A percentile compares a stretch with the other conserved stretches of the same genome.
Conservation (phyloP, 2,329 filamentous ascomycete genomes). For the Colletotrichum limetticola region DNA sequence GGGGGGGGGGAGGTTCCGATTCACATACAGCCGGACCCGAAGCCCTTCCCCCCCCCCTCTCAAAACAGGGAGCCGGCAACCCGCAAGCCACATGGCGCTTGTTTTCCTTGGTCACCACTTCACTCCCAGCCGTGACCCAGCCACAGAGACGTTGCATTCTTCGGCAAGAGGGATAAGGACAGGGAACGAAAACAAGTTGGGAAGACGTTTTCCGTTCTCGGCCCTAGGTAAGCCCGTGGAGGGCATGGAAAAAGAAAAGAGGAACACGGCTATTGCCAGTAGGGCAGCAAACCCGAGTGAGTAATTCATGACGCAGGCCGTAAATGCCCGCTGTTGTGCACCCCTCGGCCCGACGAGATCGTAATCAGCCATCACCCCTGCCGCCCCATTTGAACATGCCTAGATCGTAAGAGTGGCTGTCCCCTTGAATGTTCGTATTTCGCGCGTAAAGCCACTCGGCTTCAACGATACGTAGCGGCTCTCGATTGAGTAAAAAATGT, state of each 20-base stretch:
- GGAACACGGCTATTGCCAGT: neutral
- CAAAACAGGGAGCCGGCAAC: neutral
- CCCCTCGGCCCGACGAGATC: neutral
- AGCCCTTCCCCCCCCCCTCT: neutral
- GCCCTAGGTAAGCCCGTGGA: neutral
- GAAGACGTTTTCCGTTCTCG: neutral
- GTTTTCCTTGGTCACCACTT: neutral
- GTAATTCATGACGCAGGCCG: neutral
- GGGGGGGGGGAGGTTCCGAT: neutral
- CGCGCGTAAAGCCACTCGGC: neutral
- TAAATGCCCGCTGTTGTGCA: constrained; percentile 21
- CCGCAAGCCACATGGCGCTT: neutral
- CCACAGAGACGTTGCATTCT: neutral
- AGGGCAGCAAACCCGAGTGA: neutral
- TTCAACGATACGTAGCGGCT: neutral
- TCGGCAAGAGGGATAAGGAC: neutral
- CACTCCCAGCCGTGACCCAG: neutral
- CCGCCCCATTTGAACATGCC: neutral
- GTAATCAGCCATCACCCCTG: neutral
- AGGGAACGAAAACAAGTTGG: neutral
- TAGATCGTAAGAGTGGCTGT: neutral
- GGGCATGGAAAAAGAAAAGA: neutral
- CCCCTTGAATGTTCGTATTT: neutral
- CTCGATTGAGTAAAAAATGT: neutral
- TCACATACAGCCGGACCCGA: neutral